A percentile compares a stretch with the other conserved stretches of the same genome.
These are phyloP conservation scores for Corymbia calophylla DNA, from an alignment of 441 rosid genomes.

Conservation along the genomic window DNA sequence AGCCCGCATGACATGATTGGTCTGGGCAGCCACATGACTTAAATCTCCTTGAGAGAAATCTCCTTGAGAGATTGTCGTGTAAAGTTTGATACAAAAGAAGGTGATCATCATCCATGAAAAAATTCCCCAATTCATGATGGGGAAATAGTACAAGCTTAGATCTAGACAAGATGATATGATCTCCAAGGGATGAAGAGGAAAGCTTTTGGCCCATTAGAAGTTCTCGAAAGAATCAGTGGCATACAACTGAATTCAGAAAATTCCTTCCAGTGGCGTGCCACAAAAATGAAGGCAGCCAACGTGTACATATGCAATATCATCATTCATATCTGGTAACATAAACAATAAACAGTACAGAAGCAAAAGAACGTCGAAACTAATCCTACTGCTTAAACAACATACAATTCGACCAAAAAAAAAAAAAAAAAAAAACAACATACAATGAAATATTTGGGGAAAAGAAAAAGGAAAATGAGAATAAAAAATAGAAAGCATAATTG, in stretches of 20 bases:
- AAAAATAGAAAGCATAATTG: neutral
- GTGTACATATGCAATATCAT: neutral
- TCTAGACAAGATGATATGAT: neutral
- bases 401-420: neutral
- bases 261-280: neutral
- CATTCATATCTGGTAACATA: neutral
- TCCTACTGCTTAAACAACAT: neutral
- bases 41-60: neutral
- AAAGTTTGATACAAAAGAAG: neutral
- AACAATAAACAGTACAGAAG: neutral
- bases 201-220: neutral
- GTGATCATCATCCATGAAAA: neutral
- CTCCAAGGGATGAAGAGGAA: neutral
- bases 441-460: neutral
- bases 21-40: neutral
- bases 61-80: neutral
- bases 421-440: neutral
- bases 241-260: neutral
- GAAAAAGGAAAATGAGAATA: neutral
- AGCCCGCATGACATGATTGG: neutral
- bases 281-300: slow-evolving; percentile 1
- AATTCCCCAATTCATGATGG: neutral
- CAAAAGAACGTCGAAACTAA: neutral
- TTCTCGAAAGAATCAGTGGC: neutral
- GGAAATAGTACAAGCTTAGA: neutral